A percentile compares a stretch with the other conserved stretches of the same genome.
phyloP scores from a whole-genome alignment of 106 monocot genomes.

The Chionographis japonica region DNA sequence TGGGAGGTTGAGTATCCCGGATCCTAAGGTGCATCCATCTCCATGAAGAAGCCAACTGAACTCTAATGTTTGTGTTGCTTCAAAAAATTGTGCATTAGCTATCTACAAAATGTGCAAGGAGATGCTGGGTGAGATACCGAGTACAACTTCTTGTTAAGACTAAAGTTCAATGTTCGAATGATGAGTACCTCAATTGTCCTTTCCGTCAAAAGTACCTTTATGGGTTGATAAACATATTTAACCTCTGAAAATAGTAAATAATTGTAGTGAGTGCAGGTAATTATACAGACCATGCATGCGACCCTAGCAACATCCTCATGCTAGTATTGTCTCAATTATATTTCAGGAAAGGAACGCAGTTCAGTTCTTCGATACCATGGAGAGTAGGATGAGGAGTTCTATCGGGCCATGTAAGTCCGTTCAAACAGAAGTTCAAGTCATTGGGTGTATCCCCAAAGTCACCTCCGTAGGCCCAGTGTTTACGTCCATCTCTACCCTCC shows the following conservation, averaged over 20 bases:
- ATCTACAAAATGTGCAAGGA: conserved; percentile 45
- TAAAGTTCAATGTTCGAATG: neutral
- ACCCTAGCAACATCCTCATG: neutral
- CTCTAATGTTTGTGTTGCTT: conserved; percentile 55
- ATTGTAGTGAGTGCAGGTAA: conserved; percentile 1
- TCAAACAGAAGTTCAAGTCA: conserved; percentile 94
- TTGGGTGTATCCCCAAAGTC: conserved; percentile 94
- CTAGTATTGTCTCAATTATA: too few species aligned
- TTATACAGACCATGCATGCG: neutral
- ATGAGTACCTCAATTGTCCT: conserved; percentile 52
- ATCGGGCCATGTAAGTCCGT: conserved; percentile 95
- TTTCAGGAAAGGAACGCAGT: neutral
- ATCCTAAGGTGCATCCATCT: conserved; percentile 69
- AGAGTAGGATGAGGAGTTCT: conserved; percentile 92
- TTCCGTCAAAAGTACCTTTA: conserved; percentile 50
- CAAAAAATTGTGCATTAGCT: conserved; percentile 72
- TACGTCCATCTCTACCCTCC: conserved; percentile 62
- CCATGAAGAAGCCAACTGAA: conserved; percentile 81
- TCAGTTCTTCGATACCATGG: conserved; percentile 47
- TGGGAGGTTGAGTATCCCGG: conserved; percentile 59
- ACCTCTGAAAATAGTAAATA: conserved; percentile 66
- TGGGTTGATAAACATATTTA: conserved; percentile 89
- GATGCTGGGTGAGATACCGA: neutral
- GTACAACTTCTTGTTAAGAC: neutral
- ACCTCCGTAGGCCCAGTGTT: conserved; percentile 97